Percentiles rank a stretch among this genome's conserved stretches.
phyloP scores from a whole-genome alignment of 768 basidiomycete genomes.

The Dioszegia hungarica region DNA sequence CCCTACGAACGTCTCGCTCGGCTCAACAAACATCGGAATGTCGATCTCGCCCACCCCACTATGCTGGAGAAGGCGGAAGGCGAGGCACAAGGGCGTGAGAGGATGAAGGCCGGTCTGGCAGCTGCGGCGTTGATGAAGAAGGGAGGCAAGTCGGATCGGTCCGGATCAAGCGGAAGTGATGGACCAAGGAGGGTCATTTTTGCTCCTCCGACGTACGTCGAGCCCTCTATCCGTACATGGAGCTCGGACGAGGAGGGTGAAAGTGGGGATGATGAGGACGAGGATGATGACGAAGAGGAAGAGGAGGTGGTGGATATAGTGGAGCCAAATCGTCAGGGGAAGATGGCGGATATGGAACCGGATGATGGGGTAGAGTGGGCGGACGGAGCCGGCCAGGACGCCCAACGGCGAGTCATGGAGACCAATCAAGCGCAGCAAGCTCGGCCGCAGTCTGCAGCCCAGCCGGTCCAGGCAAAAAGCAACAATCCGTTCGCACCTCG shows the following conservation, averaged over 20 bases:
- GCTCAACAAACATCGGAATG: slow-evolving; percentile 93
- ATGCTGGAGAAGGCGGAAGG: slow-evolving; percentile 30
- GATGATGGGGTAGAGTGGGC: slow-evolving; percentile 91
- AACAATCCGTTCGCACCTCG: slow-evolving; percentile 39
- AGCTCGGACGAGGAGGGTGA: slow-evolving; percentile 58
- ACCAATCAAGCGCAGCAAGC: slow-evolving; percentile 14
- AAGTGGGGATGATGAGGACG: slow-evolving; percentile 60
- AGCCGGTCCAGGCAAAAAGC: slow-evolving; percentile 29
- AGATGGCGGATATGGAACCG: slow-evolving; percentile 48
- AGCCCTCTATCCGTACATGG: slow-evolving; percentile 49
- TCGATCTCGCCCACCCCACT: slow-evolving; percentile 57
- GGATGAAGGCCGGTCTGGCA: slow-evolving; percentile 22
- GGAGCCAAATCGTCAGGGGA: not conserved
- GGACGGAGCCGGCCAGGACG: slow-evolving; percentile 60
- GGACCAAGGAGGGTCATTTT: slow-evolving; percentile 62
- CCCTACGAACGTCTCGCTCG: slow-evolving; percentile 93
- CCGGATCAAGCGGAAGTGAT: slow-evolving; percentile 8
- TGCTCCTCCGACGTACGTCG: slow-evolving; percentile 56
- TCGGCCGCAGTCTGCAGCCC: slow-evolving; percentile 12
- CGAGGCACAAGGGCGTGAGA: slow-evolving; percentile 25
- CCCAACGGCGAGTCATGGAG: slow-evolving; percentile 33
- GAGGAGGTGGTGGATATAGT: slow-evolving; percentile 51
- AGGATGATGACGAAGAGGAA: slow-evolving; percentile 52
- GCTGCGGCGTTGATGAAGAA: slow-evolving; percentile 35
- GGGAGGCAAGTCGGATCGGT: slow-evolving; percentile 14